Evolutionary conservation across 2,329 filamentous ascomycete species (phyloP).

Genomic region (Epichloe amarillans): DNA sequence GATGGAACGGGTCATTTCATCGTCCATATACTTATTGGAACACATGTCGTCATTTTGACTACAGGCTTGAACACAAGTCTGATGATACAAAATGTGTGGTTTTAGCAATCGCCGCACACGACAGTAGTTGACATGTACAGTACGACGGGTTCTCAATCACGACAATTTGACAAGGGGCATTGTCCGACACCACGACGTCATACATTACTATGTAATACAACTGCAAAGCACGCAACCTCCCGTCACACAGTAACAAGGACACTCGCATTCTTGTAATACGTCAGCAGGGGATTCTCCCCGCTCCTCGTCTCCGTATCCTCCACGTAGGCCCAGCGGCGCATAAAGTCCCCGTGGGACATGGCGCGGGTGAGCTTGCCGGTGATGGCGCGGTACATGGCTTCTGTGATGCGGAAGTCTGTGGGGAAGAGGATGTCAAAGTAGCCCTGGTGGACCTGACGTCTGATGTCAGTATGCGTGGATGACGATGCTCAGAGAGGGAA

Average conservation of each 20-base stretch:
- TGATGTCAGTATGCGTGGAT: not conserved
- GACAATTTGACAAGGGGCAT: too few relatives aligned
- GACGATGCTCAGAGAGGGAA: not conserved
- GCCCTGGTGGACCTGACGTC: constrained; percentile 79
- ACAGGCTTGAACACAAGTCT: too few relatives aligned
- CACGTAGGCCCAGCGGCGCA: constrained; percentile 77
- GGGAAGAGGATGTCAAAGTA: constrained; percentile 99
- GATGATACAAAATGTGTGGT: too few relatives aligned
- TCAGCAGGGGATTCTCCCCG: constrained; percentile 85
- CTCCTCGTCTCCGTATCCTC: constrained; percentile 80
- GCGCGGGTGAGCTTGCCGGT: constrained; percentile 85
- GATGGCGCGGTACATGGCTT: constrained; percentile 82
- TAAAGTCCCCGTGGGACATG: constrained; percentile 78
- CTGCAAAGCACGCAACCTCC: not conserved
- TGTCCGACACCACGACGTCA: not conserved
- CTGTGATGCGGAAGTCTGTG: constrained; percentile 82
- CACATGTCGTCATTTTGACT: too few relatives aligned
- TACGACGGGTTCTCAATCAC: too few relatives aligned
- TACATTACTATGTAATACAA: not conserved
- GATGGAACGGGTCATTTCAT: too few relatives aligned
- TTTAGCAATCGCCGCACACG: too few relatives aligned
- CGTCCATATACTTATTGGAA: too few relatives aligned
- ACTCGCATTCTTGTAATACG: constrained; percentile 91
- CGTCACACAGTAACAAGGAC: constrained; percentile 71
- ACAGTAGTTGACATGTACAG: too few relatives aligned